These are phyloP conservation scores for Taphrina betulina DNA, from an alignment of 1,139 yeast genomes.

Conservation along the genomic window DNA sequence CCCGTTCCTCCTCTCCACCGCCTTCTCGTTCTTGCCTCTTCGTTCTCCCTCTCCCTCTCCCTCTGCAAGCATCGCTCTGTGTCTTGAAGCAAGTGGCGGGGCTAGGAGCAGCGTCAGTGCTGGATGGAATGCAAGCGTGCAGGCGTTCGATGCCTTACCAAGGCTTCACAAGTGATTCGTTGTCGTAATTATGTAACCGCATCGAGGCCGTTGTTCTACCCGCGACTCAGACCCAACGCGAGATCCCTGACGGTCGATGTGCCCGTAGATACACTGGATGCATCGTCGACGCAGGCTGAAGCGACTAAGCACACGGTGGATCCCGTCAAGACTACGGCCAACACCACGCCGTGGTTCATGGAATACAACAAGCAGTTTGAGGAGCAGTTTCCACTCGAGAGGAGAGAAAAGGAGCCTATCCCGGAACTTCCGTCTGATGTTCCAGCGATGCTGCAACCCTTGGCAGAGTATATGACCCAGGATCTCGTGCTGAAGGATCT, in stretches of 20 bases:
- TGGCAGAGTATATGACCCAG: conserved; percentile 16
- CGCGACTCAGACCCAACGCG: conserved; percentile 15
- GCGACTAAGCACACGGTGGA: background rate
- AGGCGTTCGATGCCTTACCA: no score
- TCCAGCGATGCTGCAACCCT: conserved; percentile 15
- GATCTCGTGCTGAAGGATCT: conserved; percentile 23
- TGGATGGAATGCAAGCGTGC: no score
- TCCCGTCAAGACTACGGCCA: background rate
- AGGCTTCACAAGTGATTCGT: background rate
- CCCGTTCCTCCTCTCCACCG: no score
- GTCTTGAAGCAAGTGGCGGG: no score
- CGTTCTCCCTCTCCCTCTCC: no score
- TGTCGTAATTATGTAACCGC: background rate
- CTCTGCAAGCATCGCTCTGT: no score
- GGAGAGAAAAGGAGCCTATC: conserved; percentile 6
- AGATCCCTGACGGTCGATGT: no score
- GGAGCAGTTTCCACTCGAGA: background rate
- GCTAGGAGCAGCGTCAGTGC: no score
- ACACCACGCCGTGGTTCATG: conserved; percentile 29
- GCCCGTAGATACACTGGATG: no score
- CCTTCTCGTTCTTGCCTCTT: no score
- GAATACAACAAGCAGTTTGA: conserved; percentile 32
- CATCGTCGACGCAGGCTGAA: background rate
- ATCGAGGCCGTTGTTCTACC: conserved; percentile 1
- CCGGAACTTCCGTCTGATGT: conserved; percentile 10